Evolutionary conservation across 2,329 filamentous ascomycete genomes (phyloP).

Genomic region (Thelonectria discophora): DNA sequence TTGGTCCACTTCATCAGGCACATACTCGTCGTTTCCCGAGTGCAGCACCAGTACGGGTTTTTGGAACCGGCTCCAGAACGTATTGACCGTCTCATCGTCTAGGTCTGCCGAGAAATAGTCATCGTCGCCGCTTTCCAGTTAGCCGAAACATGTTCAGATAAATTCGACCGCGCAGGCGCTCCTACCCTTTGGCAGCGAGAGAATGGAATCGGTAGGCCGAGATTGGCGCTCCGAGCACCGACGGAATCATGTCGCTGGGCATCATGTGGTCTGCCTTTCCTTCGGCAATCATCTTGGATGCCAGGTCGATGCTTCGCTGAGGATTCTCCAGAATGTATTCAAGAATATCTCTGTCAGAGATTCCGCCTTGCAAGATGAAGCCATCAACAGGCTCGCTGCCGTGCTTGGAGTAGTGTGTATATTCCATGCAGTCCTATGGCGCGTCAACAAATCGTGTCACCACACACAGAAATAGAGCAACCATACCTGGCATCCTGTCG

Average conservation of each 20-base stretch:
- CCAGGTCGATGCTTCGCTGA: slow-evolving; percentile 56
- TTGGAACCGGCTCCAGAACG: slow-evolving; percentile 72
- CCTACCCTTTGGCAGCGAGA: slow-evolving; percentile 60
- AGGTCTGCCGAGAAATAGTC: slow-evolving; percentile 90
- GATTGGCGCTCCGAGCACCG: slow-evolving; percentile 54
- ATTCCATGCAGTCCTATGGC: slow-evolving; percentile 64
- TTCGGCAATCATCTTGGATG: slow-evolving; percentile 62
- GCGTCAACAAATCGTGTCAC: neutral
- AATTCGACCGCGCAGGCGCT: slow-evolving; percentile 13
- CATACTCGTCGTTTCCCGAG: slow-evolving; percentile 72
- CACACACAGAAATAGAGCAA: neutral
- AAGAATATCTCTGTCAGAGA: slow-evolving; percentile 78
- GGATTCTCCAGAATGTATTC: slow-evolving; percentile 56
- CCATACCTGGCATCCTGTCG: slow-evolving; percentile 64
- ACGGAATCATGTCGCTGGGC: slow-evolving; percentile 54
- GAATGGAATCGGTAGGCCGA: slow-evolving; percentile 64
- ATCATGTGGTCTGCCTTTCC: slow-evolving; percentile 66
- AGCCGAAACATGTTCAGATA: neutral
- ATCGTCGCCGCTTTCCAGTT: slow-evolving; percentile 70
- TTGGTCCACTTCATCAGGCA: slow-evolving; percentile 68
- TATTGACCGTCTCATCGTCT: slow-evolving; percentile 60
- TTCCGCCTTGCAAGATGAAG: slow-evolving; percentile 80
- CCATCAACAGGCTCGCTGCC: slow-evolving; percentile 70
- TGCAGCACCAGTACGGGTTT: slow-evolving; percentile 71
- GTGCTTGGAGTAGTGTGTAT: slow-evolving; percentile 55